Evolutionary conservation across 306 rosid genomes (phyloP).

Genomic region (Abrus precatorius): DNA sequence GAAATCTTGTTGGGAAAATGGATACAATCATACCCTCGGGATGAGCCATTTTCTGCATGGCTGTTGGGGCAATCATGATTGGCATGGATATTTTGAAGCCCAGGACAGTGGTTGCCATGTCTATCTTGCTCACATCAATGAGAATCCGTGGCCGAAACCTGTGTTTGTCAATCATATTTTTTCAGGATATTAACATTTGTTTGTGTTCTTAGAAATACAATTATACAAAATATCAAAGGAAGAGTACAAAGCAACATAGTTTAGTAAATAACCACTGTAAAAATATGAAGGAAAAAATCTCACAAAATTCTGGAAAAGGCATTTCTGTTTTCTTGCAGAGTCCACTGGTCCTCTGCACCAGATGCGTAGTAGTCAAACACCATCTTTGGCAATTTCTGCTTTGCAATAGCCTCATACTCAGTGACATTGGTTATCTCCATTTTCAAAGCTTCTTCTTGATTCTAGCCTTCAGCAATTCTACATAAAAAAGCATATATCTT

Average conservation of each 20-base stretch:
- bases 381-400: slow-evolving; percentile 80
- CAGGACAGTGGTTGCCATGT: slow-evolving; percentile 82
- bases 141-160: slow-evolving; percentile 99
- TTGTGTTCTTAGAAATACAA: slow-evolving; percentile 13
- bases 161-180: slow-evolving; percentile 27
- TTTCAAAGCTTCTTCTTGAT: slow-evolving; percentile 34
- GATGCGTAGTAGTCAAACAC: slow-evolving; percentile 78
- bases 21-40: slow-evolving; percentile 76
- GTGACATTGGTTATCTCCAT: slow-evolving; percentile 78
- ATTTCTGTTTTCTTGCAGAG: slow-evolving; percentile 76
- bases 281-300: slow-evolving; percentile 38
- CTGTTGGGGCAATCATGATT: slow-evolving; percentile 98
- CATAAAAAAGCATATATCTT: slow-evolving; percentile 11
- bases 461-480: slow-evolving; percentile 49
- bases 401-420: slow-evolving; percentile 77
- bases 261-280: neutral
- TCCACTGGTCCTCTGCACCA: slow-evolving; percentile 85
- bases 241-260: neutral
- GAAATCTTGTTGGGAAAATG: slow-evolving; percentile 11
- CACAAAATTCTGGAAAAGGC: slow-evolving; percentile 77
- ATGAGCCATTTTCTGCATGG: slow-evolving; percentile 99
- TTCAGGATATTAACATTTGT: slow-evolving; percentile 21
- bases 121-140: slow-evolving; percentile 95
- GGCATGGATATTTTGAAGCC: slow-evolving; percentile 99
- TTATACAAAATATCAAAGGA: neutral